Base-by-base conservation (phyloP, 805 yeast genomes). In the Cyberlindnera veronae region DNA sequence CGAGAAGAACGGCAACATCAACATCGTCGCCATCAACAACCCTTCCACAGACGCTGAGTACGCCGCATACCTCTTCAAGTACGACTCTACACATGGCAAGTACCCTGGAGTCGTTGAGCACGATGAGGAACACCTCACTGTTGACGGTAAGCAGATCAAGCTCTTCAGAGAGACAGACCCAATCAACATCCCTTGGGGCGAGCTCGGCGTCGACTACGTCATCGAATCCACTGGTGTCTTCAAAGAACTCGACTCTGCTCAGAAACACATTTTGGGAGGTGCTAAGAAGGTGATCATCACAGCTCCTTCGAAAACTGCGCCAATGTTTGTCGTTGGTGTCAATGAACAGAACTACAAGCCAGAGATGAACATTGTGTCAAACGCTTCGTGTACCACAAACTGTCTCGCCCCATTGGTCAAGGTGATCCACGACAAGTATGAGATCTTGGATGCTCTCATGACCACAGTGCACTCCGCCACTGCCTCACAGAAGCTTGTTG, bases 331-430 rank as follows among this genome's bases (percentile, higher is more conserved):
- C 53, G 70, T 77, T 53, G 85, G 84, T 74, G 85, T 79, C 55
- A 79, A 79, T 67, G 77, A 72, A 54, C 74, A 73, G 53, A 68
- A 73, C 56, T 79, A 79, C 71, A 67, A 74, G 44, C 59, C 72
- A 41, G 79, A 77, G 64, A 62, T 71, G 61, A 71, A 66, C 62
- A 77, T 79, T 53, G 75, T 79, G 44, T 79, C 84, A 57, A 79
- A 79, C 66, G 85, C 85, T 58, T 79, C 84, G 36, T 79, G 84
- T 70, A 79, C 85, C 66, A 79, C 84, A 52, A 79, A 79, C 73
- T 78, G 84, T 74, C 72, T 79, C 61, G 85, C 84, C 55, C 84
- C 84, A 63, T 74, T 79, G 66, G 83, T 82, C 55, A 79, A 79
- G 69, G 76, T 79, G 53, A 69, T 79, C 63, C 71, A 79, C 68